Base-by-base conservation (phyloP, 2,329 filamentous ascomycete species). In the Penicillium italicum region DNA sequence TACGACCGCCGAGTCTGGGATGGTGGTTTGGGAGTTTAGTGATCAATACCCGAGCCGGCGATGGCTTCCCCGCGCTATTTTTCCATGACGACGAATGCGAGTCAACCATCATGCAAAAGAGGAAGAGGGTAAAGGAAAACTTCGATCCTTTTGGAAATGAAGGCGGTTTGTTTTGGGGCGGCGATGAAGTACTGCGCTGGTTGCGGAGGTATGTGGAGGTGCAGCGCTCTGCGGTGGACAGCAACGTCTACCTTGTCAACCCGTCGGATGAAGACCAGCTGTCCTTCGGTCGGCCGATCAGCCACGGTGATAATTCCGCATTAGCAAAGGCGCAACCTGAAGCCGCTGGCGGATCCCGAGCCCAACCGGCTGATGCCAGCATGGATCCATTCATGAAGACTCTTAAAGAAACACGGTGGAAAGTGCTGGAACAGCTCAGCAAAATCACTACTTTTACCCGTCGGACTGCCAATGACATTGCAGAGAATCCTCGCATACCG, bases 1-100 rank as follows among this genome's bases (percentile, higher is more conserved):
- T 99, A 37, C 85, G 94, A 2, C 93, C 93, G 4, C 95, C 94
- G 5, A 97, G 91, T 71, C 76, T 96, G 8, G 95, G 94, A 16
- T 99, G 94, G 95, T 99, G 94, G 94, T 97, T 95, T 72, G 94
- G 94, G 33, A 96, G 91, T 60, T 76, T 99, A 28, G 88, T 99
- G 55, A 90, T 99, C 77, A 99, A 99, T 71, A 91, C 90, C 1
- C 82, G 89, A 12, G 86, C 88, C 0, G 95, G 95, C 4, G 92
- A 97, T 70, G 94, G 90, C 70, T 96, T 97, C 64, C 94, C 94
- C 0, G 91, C 94, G 0, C 78, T 99, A 1, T 99, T 99, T 77
- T 99, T 99, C 76, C 94, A 99, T 72, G 94, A 99, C 69, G 91
- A 86, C 60, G 94, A 99, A 77, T 99, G 94, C 68, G 89, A 96